A percentile compares a stretch with the other conserved stretches of the same genome.
Conservation (phyloP, 768 basidiomycete species). For the Leccinum subtestaceum region DNA sequence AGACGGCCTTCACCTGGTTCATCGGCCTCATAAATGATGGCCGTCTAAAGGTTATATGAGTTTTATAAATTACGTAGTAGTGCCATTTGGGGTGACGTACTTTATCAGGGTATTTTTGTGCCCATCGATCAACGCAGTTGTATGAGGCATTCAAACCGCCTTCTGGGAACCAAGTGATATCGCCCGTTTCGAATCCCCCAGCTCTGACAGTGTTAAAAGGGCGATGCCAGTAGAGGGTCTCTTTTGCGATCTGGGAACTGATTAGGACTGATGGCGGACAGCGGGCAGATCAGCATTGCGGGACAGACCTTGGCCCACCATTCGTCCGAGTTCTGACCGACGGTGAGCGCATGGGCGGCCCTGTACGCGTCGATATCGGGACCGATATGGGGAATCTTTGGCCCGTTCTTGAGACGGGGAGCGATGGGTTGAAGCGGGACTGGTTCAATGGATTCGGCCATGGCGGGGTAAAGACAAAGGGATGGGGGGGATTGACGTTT, state of each 20-base stretch:
- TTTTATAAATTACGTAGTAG: background rate
- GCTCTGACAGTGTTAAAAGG: constrained; percentile 85
- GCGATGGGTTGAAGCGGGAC: constrained; percentile 68
- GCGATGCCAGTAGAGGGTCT: constrained; percentile 82
- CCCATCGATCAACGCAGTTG: constrained; percentile 98
- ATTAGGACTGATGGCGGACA: background rate
- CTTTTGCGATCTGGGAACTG: constrained; percentile 55
- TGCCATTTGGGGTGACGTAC: constrained; percentile 33
- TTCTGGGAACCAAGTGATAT: constrained; percentile 96
- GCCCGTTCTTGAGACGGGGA: constrained; percentile 61
- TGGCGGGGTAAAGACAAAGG: constrained; percentile 21
- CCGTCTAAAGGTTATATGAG: constrained; percentile 50
- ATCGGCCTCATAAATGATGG: constrained; percentile 98
- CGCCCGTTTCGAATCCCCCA: constrained; percentile 80
- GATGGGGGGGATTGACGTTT: background rate
- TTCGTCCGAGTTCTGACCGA: constrained; percentile 73
- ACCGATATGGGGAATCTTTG: constrained; percentile 73
- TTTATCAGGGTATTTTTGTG: constrained; percentile 83
- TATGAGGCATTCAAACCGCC: constrained; percentile 90
- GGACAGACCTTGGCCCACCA: constrained; percentile 83
- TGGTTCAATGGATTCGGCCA: constrained; percentile 37
- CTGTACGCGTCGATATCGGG: constrained; percentile 77
- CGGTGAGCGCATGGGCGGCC: constrained; percentile 60
- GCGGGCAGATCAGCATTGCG: background rate
- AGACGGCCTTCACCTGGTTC: constrained; percentile 79